phyloP scores from a whole-genome alignment of 164 flowering plant genomes.

The Sedum album region DNA sequence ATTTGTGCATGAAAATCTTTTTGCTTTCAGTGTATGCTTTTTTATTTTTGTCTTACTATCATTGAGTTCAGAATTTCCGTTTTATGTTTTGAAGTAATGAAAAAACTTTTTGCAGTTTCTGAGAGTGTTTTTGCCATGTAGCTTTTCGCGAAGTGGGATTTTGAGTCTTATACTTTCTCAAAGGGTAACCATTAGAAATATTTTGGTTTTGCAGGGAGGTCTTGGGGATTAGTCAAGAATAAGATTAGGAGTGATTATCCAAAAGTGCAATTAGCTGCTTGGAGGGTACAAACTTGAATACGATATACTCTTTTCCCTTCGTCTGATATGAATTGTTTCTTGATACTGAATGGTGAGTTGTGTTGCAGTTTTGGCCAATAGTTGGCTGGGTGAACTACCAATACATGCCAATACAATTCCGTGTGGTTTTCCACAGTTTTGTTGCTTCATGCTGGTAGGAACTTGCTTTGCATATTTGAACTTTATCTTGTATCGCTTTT shows the following conservation, averaged over 20 bases:
- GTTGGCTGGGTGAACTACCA: slow-evolving; percentile 72
- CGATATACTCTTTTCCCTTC: neutral
- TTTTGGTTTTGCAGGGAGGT: slow-evolving; percentile 42
- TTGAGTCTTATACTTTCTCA: neutral
- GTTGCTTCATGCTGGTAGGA: slow-evolving; percentile 67
- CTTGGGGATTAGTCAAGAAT: slow-evolving; percentile 47
- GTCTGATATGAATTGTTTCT: neutral
- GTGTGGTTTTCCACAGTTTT: slow-evolving; percentile 66
- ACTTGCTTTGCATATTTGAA: neutral
- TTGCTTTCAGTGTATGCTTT: too few relatives aligned
- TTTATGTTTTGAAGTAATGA: too few relatives aligned
- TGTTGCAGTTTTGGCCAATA: slow-evolving; percentile 73
- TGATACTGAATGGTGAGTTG: slow-evolving; percentile 1
- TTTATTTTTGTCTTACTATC: too few relatives aligned
- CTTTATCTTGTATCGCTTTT: neutral
- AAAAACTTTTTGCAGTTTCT: too few relatives aligned
- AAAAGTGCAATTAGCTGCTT: slow-evolving; percentile 54
- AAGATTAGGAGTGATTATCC: slow-evolving; percentile 66
- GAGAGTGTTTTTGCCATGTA: neutral
- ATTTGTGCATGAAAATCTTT: too few relatives aligned
- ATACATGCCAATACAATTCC: slow-evolving; percentile 69
- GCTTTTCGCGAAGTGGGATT: neutral
- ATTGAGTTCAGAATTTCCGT: too few relatives aligned
- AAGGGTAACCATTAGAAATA: neutral
- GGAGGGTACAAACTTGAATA: slow-evolving; percentile 44